These are phyloP conservation scores for Cryptococcus neoformans DNA, from an alignment of 1,284 basidiomycete genomes.

Conservation along the genomic window DNA sequence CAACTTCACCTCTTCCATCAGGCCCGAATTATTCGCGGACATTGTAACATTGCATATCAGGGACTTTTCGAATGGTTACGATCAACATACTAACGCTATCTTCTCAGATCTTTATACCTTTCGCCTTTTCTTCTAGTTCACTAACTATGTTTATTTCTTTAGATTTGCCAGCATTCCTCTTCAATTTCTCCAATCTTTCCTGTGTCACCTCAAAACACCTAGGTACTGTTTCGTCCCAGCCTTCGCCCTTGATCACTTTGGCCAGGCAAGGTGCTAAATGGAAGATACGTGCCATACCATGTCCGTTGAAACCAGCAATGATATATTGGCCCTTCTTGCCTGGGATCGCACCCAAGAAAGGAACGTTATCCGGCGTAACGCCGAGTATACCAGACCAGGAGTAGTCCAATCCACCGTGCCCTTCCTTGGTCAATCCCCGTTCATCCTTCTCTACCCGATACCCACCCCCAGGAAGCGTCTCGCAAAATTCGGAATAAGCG, in stretches of 20 bases:
- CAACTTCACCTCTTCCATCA: too few species aligned
- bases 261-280: slow-evolving; percentile 40
- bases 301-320: slow-evolving; percentile 40
- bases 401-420: slow-evolving; percentile 31
- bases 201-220: slow-evolving; percentile 26
- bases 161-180: slow-evolving; percentile 3
- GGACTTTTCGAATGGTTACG: too few species aligned
- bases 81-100: too few species aligned
- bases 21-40: too few species aligned
- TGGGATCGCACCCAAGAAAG: slow-evolving; percentile 35
- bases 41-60: too few species aligned
- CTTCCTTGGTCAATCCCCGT: slow-evolving; percentile 1
- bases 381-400: slow-evolving; percentile 41
- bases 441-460: slow-evolving; percentile 7
- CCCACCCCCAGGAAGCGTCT: slow-evolving; percentile 23
- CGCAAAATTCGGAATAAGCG: slow-evolving; percentile 1
- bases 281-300: slow-evolving; percentile 47
- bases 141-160: not conserved
- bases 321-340: slow-evolving; percentile 34
- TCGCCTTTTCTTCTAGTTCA: not conserved
- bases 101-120: not conserved
- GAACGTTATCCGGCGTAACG: slow-evolving; percentile 37
- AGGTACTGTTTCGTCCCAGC: slow-evolving; percentile 35
- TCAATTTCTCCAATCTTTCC: slow-evolving; percentile 26
- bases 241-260: slow-evolving; percentile 22